phyloP scores from a whole-genome alignment of 139 green algal genomes.

The Chlamydomonas asymmetrica region DNA sequence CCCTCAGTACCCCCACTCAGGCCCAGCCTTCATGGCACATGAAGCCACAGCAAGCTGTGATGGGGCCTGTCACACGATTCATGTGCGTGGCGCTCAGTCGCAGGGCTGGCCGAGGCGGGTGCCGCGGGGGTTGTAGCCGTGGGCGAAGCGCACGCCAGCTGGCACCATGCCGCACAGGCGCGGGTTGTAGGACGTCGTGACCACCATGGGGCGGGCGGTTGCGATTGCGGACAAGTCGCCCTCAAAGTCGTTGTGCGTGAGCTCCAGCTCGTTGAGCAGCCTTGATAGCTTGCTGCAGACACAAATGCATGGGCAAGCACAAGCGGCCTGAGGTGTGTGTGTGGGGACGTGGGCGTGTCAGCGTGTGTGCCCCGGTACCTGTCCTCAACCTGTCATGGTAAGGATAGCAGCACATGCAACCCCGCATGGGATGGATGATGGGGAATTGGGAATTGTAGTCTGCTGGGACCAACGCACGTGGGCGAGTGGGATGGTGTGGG shows the following conservation, averaged over 20 bases:
- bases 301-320: not conserved
- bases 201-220: conserved; percentile 10
- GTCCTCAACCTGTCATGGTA: too few relatives aligned
- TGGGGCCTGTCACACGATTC: too few relatives aligned
- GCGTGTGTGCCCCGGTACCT: too few relatives aligned
- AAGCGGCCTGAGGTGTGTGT: not conserved
- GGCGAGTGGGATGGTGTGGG: too few relatives aligned
- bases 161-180: conserved; percentile 64
- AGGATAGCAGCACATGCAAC: too few relatives aligned
- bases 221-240: conserved; percentile 26
- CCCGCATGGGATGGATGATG: too few relatives aligned
- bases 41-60: too few relatives aligned
- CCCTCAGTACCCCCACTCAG: too few relatives aligned
- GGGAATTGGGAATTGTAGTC: too few relatives aligned
- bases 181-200: conserved; percentile 47
- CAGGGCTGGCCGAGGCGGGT: conserved; percentile 58
- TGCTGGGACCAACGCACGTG: too few relatives aligned
- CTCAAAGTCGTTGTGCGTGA: conserved; percentile 42
- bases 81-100: conserved; percentile 18
- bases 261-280: conserved; percentile 37
- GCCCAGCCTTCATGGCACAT: too few relatives aligned
- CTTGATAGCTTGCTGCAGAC: conserved; percentile 28
- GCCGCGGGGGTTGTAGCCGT: conserved; percentile 51
- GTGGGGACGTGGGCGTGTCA: too few relatives aligned
- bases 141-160: conserved; percentile 48